Evolutionary conservation across 164 flowering plant genomes (phyloP), one percentile per base, ranked within the genome.

Genomic region (Santalum album): DNA sequence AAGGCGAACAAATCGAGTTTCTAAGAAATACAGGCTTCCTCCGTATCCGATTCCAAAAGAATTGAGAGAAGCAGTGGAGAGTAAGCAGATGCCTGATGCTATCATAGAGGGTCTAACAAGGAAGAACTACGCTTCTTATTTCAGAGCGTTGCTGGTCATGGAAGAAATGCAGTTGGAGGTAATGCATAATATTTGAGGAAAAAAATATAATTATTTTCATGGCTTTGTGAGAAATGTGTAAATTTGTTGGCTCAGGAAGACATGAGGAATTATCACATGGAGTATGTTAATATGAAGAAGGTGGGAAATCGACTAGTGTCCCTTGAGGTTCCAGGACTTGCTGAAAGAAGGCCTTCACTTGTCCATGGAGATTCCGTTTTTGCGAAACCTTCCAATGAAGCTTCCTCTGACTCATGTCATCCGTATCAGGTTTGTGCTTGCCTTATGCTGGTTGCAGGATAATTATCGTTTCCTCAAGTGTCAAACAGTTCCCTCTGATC

Each of bases 281-380:
- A 84, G 60, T 12, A 25, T 54, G 85, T 81, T 23, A 58, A 60
- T 14, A 70, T 94, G 84, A 79, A 47, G 69, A 76, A 51, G 54
- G 78, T 45, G 55, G 80, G 85, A 16, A 1, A 39, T 32, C 67
- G 57, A 6, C 73, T 59, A 40, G 59, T 94, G 66, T 61, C 86
- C 36, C 92, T 94, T 25, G 84, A 73, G 66, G 96, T 94, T 46
- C 97, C 87, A 17, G 97, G 96, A 27, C 73, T 94, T 49, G 99
- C 99, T 44, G 99, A 90, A 69, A 83, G 66, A 66, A 81, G 99
- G 56, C 99, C 99, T 39, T 94, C 99, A 26, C 80, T 94, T 73
- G 87, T 90, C 24, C 50, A 43, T 65, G 86, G 94, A 12, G 99
- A 94, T 71, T 58, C 6, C 63, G 65, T 94, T 53, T 73, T 70